phyloP scores from a whole-genome alignment of 1,284 basidiomycete species.

The Blastosporella zonata region DNA sequence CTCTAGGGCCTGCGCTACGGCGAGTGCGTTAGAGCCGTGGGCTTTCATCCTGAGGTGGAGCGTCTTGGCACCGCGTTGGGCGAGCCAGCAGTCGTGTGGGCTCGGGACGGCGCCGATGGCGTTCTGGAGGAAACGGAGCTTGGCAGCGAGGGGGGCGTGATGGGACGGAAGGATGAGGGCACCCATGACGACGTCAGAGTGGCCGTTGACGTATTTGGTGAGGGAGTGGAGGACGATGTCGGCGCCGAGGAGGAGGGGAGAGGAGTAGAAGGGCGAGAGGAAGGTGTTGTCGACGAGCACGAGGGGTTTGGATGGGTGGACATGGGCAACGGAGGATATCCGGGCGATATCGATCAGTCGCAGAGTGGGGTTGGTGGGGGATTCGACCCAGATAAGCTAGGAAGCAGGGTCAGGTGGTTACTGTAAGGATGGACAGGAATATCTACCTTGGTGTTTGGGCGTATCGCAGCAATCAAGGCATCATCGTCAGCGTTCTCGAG shows the following conservation, averaged over 20 bases:
- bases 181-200: conserved; percentile 91
- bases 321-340: conserved; percentile 58
- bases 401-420: neutral
- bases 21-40: conserved; percentile 83
- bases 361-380: conserved; percentile 93
- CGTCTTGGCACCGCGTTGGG: conserved; percentile 90
- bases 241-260: conserved; percentile 83
- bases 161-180: conserved; percentile 69
- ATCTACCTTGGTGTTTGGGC: conserved; percentile 78
- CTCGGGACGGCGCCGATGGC: conserved; percentile 88
- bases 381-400: conserved; percentile 96
- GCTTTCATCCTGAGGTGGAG: conserved; percentile 83
- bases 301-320: conserved; percentile 59
- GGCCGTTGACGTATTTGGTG: conserved; percentile 93
- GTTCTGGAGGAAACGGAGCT: conserved; percentile 89
- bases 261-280: conserved; percentile 89
- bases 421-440: neutral
- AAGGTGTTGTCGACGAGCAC: conserved; percentile 94
- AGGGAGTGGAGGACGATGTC: conserved; percentile 81
- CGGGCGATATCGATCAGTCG: conserved; percentile 78
- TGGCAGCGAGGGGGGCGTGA: conserved; percentile 44
- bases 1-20: conserved; percentile 68
- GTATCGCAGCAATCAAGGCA: conserved; percentile 61
- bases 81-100: conserved; percentile 89
- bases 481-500: conserved; percentile 70